Evolutionary conservation across 306 rosid species (phyloP), one percentile per base, ranked within the genome.

Genomic region (Hylodesmum podocarpum): DNA sequence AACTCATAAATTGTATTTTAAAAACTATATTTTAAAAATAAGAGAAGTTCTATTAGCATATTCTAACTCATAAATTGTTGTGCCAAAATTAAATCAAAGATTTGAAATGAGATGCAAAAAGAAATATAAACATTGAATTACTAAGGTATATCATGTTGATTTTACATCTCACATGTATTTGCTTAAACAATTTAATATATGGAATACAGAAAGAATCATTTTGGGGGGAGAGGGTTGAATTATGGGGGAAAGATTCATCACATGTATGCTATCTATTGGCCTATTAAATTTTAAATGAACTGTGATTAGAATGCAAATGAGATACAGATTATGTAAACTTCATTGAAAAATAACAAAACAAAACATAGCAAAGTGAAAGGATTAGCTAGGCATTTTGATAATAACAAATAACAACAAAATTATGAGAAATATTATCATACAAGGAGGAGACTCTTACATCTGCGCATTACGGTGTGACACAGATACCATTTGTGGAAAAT

Each of bases 401-500:
- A 34, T 6, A 47, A 29, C 12, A 66, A 28, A 63, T 4, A 67
- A 58, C 13, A 28, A 61, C 25, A 12, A 36, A 64, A 70, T 3
- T 2, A 66, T 24, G 6, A 14, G n/a, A 37, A 12, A 72, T n/a
- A 53, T 28, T 70, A 51, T 53, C 69, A 16, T 50, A 39, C 57
- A 41, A 75, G 77, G 72, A 65, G 33, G 68, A 63, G 65, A 64
- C 62, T 53, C 96, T 85, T 89, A 94, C 97, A 94, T 94, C 79
- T 92, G 91, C 7, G 95, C 97, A 82, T 92, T 94, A 21, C 88
- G 95, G 82, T 92, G 96, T 7, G 93, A 90, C 69, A 92, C 90
- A 73, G 96, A 92, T 50, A 94, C 97, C 98, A 89, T 94, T 80
- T 94, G 97, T 4, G 97, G 98, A 87, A 94, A 94, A 84, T 90